Base-by-base conservation (phyloP, 306 rosid genomes). In the Citrullus amarus region DNA sequence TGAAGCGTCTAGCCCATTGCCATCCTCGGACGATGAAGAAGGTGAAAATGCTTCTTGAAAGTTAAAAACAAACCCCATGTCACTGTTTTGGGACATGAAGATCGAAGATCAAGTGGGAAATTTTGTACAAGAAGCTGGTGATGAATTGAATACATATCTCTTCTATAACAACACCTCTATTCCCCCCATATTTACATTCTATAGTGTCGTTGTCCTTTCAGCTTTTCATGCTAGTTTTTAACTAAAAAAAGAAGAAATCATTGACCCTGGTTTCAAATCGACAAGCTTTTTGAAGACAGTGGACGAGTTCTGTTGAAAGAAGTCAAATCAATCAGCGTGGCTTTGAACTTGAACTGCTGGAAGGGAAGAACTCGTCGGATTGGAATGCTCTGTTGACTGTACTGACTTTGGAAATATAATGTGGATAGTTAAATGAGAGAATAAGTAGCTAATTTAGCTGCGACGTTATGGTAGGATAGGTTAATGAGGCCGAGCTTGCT, bases 1-100 rank as follows among this genome's bases (percentile, higher is more conserved):
- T 3, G 90, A 85, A 57, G 92, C 84, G 75, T 90, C 82, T 68
- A 72, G 79, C 39, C 50, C 81, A 46, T 66, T 57, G 28, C 75
- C 85, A 56, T 79, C 85, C 56, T 65, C 22, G 5, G 62, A 73
- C 36, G 60, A 73, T 74, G 83, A 76, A 68, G 44, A 51, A 34
- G 61, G 56, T 63, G 87, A 79, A 78, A 87, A 77, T 65, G 76
- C 84, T 70, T 84, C 83, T 51, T 73, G 85, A 70, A 46, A 70
- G 76, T 70, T 46, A 57, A 70, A 25, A 90, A 74, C 76, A 50
- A 48, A n/a, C 43, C 44, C 76, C 77, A 1, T 50, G 18, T 48
- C 44, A 2, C 43, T 72, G 77, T 17, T 72, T 25, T 1, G 54
- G 58, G 60, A 72, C 60, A 72, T 25, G 77, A 12, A 20, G 56